Percentiles rank a stretch among this genome's conserved stretches.
phyloP scores from a whole-genome alignment of 2,329 filamentous ascomycete genomes.

The Hymenoscyphus repandus region DNA sequence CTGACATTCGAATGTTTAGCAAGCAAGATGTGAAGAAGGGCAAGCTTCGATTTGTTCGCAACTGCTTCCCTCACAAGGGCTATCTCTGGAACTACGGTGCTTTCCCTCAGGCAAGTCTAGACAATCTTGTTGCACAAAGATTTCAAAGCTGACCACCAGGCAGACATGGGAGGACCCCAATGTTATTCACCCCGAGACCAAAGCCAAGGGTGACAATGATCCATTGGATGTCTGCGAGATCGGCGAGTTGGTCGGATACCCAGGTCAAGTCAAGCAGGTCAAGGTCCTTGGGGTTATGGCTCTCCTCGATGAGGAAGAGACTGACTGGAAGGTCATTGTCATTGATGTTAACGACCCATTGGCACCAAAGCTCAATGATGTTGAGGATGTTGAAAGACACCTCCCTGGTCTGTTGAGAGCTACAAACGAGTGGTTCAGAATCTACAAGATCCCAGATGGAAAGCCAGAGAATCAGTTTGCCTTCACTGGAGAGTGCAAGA shows the following conservation, averaged over 20 bases:
- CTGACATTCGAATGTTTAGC: conserved; percentile 61
- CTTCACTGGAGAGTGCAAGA: conserved; percentile 99
- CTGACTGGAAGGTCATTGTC: conserved; percentile 99
- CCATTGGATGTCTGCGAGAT: conserved; percentile 99
- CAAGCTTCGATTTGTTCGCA: conserved; percentile 98
- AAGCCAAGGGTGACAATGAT: conserved; percentile 99
- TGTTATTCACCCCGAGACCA: conserved; percentile 92
- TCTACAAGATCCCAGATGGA: conserved; percentile 99
- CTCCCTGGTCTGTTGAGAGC: conserved; percentile 93
- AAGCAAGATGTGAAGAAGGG: conserved; percentile 99
- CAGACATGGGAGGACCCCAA: conserved; percentile 99
- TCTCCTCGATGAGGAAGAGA: conserved; percentile 98
- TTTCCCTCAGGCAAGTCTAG: conserved; percentile 78
- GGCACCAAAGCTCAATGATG: conserved; percentile 92
- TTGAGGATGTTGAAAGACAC: conserved; percentile 98
- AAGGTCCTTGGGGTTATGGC: conserved; percentile 99
- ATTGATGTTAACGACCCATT: conserved; percentile 98
- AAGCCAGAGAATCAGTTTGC: conserved; percentile 99
- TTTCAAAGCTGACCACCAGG: conserved; percentile 12
- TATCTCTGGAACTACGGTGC: conserved; percentile 99
- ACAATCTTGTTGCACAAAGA: background rate
- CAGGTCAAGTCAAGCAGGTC: conserved; percentile 98
- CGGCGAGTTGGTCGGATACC: conserved; percentile 93
- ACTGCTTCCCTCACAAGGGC: conserved; percentile 99
- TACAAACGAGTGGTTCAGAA: conserved; percentile 99